phyloP scores from a whole-genome alignment of 75 land plant species.

The Cunninghamia lanceolata region DNA sequence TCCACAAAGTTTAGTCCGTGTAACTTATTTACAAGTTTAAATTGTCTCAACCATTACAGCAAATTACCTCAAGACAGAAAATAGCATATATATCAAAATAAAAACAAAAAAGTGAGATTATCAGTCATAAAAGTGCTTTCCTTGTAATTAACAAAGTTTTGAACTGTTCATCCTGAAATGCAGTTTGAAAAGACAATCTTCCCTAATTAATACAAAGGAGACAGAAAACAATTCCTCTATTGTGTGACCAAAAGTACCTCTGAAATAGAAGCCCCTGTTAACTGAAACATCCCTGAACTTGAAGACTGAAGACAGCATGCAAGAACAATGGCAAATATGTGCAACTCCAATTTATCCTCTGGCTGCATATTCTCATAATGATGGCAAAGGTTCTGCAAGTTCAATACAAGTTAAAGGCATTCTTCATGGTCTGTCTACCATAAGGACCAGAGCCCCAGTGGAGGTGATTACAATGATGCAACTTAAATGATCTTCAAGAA shows the following conservation, averaged over 20 bases:
- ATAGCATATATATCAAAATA: background rate
- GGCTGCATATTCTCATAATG: constrained; percentile 45
- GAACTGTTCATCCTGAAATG: background rate
- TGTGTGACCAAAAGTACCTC: constrained; percentile 29
- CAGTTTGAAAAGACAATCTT: background rate
- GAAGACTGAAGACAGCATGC: constrained; percentile 42
- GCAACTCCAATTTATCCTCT: constrained; percentile 62
- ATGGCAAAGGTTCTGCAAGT: constrained; percentile 56
- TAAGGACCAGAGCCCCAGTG: background rate
- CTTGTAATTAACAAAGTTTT: background rate
- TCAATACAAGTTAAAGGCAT: constrained; percentile 11
- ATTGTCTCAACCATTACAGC: background rate
- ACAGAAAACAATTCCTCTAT: background rate
- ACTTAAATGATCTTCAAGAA: background rate
- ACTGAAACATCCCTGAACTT: constrained; percentile 21
- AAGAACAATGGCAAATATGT: constrained; percentile 61
- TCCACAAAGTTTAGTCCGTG: background rate
- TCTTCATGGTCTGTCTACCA: background rate
- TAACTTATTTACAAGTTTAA: background rate
- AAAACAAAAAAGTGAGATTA: background rate
- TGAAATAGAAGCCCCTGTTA: constrained; percentile 23
- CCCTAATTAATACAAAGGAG: background rate
- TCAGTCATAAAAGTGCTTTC: background rate
- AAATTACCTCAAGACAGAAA: background rate
- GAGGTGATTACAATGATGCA: background rate